Evolutionary conservation across 176 grass and related monocot species (phyloP), one percentile per base, ranked within the genome.

Genomic region (Carex pumila): DNA sequence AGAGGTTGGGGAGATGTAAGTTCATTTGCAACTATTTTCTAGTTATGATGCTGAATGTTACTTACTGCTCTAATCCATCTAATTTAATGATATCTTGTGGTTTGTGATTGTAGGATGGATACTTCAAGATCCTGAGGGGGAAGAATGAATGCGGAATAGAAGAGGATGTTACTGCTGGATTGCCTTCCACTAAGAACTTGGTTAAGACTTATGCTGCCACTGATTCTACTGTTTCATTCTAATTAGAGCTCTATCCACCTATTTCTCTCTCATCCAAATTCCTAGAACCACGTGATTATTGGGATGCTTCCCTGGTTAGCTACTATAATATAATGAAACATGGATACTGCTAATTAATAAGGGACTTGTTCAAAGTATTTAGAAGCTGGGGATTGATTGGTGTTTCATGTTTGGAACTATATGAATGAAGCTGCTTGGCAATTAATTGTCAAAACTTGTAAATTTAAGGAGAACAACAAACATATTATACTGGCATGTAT

Each of bases 1-100:
- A 92, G 86, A 85, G 89, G 91, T 66, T 98, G 95, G 95, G 95
- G 95, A 41, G 95, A 98, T 79, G 95, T 94, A 90, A 89, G 95
- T 53, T 76, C 7, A 30, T 22, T 69, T 8, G 62, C n/a, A 50
- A 22, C 1, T 74, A 85, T 21, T 14, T 56, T 47, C 52, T 65
- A 67, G 76, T 12, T 65, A 32, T 57, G 14, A 25, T 17, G 85
- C 81, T 5, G 36, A 68, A 3, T 61, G 32, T 63, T 58, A 66
- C 59, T 25, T 63, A 55, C 59, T 25, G 11, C 14, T 74, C 9
- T 73, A 73, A 73, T 50, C 39, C 10, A 73, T 74, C 21, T 29
- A 52, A 79, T 39, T 39, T 39, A 39, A 39, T 39, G 37, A 17
- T 49, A 10, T 55, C 14, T 6, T 57, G 12, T 83, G 12, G 36